A percentile compares a stretch with the other conserved stretches of the same genome.
Evolutionary conservation across 768 basidiomycete species (phyloP).

Genomic region (Naganishia friedmannii): DNA sequence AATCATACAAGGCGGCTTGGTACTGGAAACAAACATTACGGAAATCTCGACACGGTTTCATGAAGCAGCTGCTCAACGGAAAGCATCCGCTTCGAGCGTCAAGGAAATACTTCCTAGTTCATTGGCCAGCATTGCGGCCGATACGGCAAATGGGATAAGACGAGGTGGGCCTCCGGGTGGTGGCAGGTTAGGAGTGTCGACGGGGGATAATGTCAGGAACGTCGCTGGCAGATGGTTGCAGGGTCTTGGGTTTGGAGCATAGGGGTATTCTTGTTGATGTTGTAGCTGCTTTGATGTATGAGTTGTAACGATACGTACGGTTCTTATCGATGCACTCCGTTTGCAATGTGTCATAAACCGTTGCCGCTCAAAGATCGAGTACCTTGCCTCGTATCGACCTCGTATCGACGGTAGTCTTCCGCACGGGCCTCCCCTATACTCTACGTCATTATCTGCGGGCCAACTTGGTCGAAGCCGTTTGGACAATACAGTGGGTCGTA

Average conservation of each 20-base stretch:
- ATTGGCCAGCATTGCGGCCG: constrained; percentile 37
- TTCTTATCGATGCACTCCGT: too few species aligned
- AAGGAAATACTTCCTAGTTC: constrained; percentile 27
- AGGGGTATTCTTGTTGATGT: too few species aligned
- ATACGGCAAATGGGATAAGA: constrained; percentile 1
- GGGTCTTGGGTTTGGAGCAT: constrained; percentile 29
- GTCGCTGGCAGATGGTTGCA: constrained; percentile 28
- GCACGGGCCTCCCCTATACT: too few species aligned
- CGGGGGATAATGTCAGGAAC: constrained; percentile 28
- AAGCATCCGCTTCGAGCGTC: constrained; percentile 10
- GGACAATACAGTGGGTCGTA: too few species aligned
- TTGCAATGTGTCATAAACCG: too few species aligned
- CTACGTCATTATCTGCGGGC: too few species aligned
- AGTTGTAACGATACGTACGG: too few species aligned
- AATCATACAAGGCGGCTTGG: constrained; percentile 92
- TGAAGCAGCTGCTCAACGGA: constrained; percentile 37
- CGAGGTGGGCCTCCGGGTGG: constrained; percentile 21
- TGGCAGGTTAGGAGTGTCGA: constrained; percentile 18
- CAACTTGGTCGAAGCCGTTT: too few species aligned
- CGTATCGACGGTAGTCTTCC: too few species aligned
- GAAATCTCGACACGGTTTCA: constrained; percentile 45
- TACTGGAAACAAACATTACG: constrained; percentile 71
- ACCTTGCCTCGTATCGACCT: too few species aligned
- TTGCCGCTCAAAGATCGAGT: too few species aligned
- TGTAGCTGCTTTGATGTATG: too few species aligned